These are phyloP conservation scores for Solanum dulcamara DNA, from an alignment of 257 asterid species.

Conservation along the genomic window DNA sequence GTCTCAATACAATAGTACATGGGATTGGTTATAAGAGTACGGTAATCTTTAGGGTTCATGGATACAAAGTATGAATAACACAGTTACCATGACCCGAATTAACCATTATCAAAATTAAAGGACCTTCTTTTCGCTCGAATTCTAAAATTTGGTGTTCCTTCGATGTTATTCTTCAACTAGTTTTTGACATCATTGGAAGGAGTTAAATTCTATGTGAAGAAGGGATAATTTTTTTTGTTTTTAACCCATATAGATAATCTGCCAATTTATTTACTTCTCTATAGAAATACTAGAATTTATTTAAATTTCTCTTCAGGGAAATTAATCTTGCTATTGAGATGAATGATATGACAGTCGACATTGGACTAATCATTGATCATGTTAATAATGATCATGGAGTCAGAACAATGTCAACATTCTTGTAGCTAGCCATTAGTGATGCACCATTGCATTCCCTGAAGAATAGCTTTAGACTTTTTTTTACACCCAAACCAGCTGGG, in stretches of 20 bases:
- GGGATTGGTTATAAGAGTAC: not conserved
- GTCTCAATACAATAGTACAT: not conserved
- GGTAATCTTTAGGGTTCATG: not conserved
- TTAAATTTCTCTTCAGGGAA: too few species aligned
- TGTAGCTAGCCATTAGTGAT: not conserved
- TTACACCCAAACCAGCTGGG: too few species aligned
- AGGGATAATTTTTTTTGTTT: too few species aligned
- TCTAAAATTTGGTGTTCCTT: not conserved
- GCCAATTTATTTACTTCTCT: not conserved
- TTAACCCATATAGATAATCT: not conserved
- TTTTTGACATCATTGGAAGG: not conserved
- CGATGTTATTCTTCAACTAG: not conserved
- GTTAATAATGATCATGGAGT: too few species aligned
- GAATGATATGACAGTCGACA: not conserved
- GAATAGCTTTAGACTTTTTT: too few species aligned
- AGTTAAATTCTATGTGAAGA: not conserved
- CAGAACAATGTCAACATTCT: not conserved
- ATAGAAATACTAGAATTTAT: not conserved
- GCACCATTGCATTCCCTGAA: not conserved
- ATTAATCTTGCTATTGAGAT: not conserved
- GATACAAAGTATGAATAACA: too few species aligned
- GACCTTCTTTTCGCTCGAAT: not conserved
- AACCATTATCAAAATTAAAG: not conserved
- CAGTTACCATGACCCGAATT: too few species aligned
- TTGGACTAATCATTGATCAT: not conserved